Base-by-base conservation (phyloP, 257 asterid genomes). In the Vinca minor region DNA sequence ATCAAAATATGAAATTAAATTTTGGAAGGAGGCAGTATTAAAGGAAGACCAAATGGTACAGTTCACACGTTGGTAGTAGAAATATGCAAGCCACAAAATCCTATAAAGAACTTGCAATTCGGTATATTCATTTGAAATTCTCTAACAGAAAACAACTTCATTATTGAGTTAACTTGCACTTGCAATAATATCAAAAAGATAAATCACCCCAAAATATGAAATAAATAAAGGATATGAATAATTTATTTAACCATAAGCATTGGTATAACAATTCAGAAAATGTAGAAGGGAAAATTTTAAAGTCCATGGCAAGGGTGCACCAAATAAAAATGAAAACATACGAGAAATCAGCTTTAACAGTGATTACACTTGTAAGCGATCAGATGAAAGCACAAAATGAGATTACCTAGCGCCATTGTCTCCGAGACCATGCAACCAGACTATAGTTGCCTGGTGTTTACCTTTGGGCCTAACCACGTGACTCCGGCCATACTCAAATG, bases 401-500 rank as follows among this genome's bases (percentile, higher is more conserved):
- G 31, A 45, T 73, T 82, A 88, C 96, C 96, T 82, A 44, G 79
- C 77, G 50, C 96, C 95, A 45, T 81, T 83, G 77, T 89, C 95
- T 18, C 96, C 96, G 74, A 89, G 93, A 53, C 96, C 96, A 65
- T 89, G 96, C 72, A 89, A 67, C 96, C 91, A 86, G 39, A 89
- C 95, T 76, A 89, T 69, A 35, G 96, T 86, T 50, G 96, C 91
- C 77, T 86, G 91, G 79, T 89, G 95, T 76, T 80, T 79, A 52
- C 91, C 93, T 80, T 89, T 83, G 44, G 95, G 95, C 82, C 76
- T 80, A 76, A 89, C 91, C 70, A 89, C 96, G 58, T 79, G 74
- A 18, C 95, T 84, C 74, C 78, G 78, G 21, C 96, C 96, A 81
- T 83, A 89, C 58, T 82, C 83, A 69, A 86, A 73, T 58, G 91